Base-by-base conservation (phyloP, 345 rosid genomes). In the rapeseed (Brassica napus) region DNA sequence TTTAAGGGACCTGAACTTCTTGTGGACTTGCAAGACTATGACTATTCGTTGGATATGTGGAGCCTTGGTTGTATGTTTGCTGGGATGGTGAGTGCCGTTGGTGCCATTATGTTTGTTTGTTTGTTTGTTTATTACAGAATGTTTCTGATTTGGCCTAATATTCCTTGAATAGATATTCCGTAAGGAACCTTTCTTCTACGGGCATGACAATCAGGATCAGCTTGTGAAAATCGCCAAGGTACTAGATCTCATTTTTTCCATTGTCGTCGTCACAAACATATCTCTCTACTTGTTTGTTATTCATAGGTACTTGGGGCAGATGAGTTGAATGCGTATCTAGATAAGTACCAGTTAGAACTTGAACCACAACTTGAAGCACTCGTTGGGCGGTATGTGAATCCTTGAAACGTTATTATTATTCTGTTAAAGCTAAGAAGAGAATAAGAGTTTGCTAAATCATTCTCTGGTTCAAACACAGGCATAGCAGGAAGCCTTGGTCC, bases 41-140 rank as follows among this genome's bases (percentile, higher is more conserved):
- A 95, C 82, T 95, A 95, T 84, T 95, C 99, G 7, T 83, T 93
- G 84, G 99, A 93, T 79, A 93, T 95, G 94, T 95, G 99, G 99
- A 95, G 99, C 88, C 98, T 95, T 66, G 98, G 98, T 28, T 95
- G 99, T 81, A 95, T 93, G 99, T 91, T 95, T 87, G 98, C 98
- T 16, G 99, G 98, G 79, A 95, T 95, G 99, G 99, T 95, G 68
- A 85, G 94, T 80, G 34, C 4, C 5, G 34, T 23, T 23, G 14
- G 44, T 42, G 49, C 8, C 8, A 28, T 60, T 10, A 31, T 44
- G 2, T 67, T 16, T 65, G 4, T 1, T 24, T 72, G 26, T 24
- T 23, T 23, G 6, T 5, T 5, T 5, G 6, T 7, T 35, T 35
- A 1, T 31, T 32, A 32, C 32, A 14, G 32, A 59, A 4, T 71